Base-by-base conservation (phyloP, 2,329 filamentous ascomycete genomes). In the Colletotrichum sp. region DNA sequence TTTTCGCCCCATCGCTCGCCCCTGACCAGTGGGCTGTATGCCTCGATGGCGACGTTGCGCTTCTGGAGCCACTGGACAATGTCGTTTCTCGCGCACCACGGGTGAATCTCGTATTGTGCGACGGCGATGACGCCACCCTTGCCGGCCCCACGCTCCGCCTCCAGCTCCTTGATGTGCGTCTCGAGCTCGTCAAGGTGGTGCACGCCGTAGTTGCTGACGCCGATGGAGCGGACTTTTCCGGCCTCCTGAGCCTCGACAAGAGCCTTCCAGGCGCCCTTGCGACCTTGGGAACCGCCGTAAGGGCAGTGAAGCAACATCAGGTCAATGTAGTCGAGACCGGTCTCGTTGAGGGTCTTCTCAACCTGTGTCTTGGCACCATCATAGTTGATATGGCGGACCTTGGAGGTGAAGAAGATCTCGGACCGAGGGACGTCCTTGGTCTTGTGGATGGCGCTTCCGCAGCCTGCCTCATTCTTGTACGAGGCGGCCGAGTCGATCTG, bases 51-150 rank as follows among this genome's bases (percentile, higher is more conserved):
- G 24, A 95, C 86, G 75, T 89, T 88, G 21, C 92, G 88, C 83
- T 93, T 88, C 77, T 88, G 84, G 79, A 94, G 94, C 95, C 96
- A 98, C 63, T 91, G 87, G 10, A 93, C 92, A 76, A 98, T 95
- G 81, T 98, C 95, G 26, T 89, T 86, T n/a, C 96, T 89, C 10
- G 92, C 89, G 57, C 96, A 91, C 96, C 95, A 98, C 1, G 96
- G 96, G 84, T 98, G 96, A 13, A 98, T 86, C 85, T 98, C 96
- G 85, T 94, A 95, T 85, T 98, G 96, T 55, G 95, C 96, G 48
- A 98, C 94, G 76, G 93, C 94, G 81, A 98, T 90, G 55, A 95
- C 87, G 28, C 95, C 95, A 60, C 91, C 92, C 78, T 92, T 93
- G 12, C 92, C 93, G 73, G 87, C 92, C 61, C 92, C 89, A 59